Evolutionary conservation across 176 grass and related monocot species (phyloP).

Genomic region (Triticum turgidum): DNA sequence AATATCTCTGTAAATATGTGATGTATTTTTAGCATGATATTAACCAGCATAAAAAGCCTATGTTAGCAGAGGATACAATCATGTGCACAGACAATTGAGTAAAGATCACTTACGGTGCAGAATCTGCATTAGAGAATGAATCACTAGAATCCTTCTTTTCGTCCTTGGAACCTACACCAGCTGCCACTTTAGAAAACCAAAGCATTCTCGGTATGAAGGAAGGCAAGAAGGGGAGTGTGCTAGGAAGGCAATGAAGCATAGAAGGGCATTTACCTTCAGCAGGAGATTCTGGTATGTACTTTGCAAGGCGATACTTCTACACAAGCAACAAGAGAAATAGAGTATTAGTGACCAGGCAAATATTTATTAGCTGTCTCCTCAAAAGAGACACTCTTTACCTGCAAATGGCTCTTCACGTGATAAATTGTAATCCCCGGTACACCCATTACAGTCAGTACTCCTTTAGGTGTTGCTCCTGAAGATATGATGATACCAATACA

Average conservation of each 20-base stretch:
- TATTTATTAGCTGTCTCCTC: constrained; percentile 15
- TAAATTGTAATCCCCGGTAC: constrained; percentile 98
- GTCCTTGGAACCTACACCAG: constrained; percentile 74
- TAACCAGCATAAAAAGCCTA: neutral
- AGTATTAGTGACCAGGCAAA: constrained; percentile 24
- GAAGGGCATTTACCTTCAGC: constrained; percentile 68
- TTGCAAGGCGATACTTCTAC: constrained; percentile 97
- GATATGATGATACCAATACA: constrained; percentile 12
- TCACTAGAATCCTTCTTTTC: constrained; percentile 84
- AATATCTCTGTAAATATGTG: constrained; percentile 12
- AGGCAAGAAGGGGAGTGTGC: neutral
- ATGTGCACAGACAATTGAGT: neutral
- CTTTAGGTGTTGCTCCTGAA: constrained; percentile 99
- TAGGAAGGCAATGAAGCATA: constrained; percentile 28
- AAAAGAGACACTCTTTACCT: constrained; percentile 46
- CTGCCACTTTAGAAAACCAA: constrained; percentile 18
- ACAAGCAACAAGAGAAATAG: constrained; percentile 26
- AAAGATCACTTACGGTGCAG: constrained; percentile 72
- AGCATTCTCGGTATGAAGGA: neutral
- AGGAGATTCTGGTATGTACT: constrained; percentile 91
- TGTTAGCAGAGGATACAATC: neutral
- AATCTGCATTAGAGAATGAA: constrained; percentile 69
- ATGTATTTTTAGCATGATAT: neutral
- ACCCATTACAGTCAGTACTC: constrained; percentile 94
- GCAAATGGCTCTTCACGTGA: constrained; percentile 98